Conservation (phyloP, 1,284 basidiomycete genomes). For the Cryptococcus deneoformans region DNA sequence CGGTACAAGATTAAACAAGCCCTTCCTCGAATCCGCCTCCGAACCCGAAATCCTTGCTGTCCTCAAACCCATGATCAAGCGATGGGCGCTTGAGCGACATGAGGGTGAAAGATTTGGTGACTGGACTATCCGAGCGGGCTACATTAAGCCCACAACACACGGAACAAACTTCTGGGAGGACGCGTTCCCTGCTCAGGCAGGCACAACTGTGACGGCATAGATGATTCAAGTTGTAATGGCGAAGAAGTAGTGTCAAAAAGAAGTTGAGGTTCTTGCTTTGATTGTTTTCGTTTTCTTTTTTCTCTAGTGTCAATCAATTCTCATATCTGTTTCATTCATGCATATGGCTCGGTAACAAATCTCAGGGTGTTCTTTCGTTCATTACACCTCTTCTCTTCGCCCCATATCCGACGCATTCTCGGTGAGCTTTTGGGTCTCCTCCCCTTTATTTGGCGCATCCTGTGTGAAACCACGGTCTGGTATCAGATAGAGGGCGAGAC, state of each 20-base stretch:
- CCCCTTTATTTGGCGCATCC: not conserved
- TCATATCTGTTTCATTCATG: not conserved
- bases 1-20: slow-evolving; percentile 88
- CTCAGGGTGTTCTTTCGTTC: not conserved
- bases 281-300: not conserved
- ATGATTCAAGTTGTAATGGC: not conserved
- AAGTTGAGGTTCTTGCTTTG: not conserved
- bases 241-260: too few species aligned
- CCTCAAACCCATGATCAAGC: slow-evolving; percentile 86
- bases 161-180: slow-evolving; percentile 80
- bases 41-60: slow-evolving; percentile 94
- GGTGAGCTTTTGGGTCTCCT: slow-evolving; percentile 1
- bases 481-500: slow-evolving; percentile 8
- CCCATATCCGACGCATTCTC: slow-evolving; percentile 1
- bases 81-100: slow-evolving; percentile 80
- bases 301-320: not conserved
- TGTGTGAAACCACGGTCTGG: slow-evolving; percentile 9
- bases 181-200: slow-evolving; percentile 26
- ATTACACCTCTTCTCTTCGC: not conserved
- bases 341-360: not conserved
- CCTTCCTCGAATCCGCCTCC: slow-evolving; percentile 72
- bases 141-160: slow-evolving; percentile 72
- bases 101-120: slow-evolving; percentile 96
- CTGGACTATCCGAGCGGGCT: slow-evolving; percentile 84
- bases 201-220: slow-evolving; percentile 9